Percentiles rank a stretch among this genome's conserved stretches.
Evolutionary conservation across 768 basidiomycete species (phyloP).

Genomic region (Pulveroboletus sp.): DNA sequence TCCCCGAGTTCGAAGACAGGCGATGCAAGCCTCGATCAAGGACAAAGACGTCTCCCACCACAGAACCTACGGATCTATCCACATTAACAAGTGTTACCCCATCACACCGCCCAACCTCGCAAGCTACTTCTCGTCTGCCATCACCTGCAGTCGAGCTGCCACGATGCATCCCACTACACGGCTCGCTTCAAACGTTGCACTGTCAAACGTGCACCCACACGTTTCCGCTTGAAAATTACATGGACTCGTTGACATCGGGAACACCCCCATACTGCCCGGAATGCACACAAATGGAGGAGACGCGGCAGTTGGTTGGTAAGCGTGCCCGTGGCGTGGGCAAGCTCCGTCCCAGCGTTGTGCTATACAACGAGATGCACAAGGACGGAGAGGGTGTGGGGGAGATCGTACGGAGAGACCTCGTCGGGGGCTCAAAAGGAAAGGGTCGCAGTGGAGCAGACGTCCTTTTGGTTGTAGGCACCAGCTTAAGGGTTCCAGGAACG

Average conservation of each 20-base stretch:
- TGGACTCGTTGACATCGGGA: conserved; percentile 57
- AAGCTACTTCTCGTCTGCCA: conserved; percentile 37
- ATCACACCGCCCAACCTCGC: conserved; percentile 15
- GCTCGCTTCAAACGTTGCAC: conserved; percentile 72
- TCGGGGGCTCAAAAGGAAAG: conserved; percentile 64
- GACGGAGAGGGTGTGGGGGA: conserved; percentile 86
- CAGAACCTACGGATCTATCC: conserved; percentile 10
- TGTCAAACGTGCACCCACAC: conserved; percentile 79
- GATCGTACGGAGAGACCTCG: conserved; percentile 73
- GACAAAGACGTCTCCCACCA: conserved; percentile 30
- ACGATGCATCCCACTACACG: conserved; percentile 86
- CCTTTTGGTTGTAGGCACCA: conserved; percentile 86
- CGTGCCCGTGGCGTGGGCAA: conserved; percentile 75
- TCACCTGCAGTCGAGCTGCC: conserved; percentile 59
- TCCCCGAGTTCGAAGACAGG: conserved; percentile 62
- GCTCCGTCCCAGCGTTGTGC: conserved; percentile 80
- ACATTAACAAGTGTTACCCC: conserved; percentile 13
- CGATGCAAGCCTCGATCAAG: conserved; percentile 51
- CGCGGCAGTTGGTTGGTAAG: conserved; percentile 70
- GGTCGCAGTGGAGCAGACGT: conserved; percentile 74
- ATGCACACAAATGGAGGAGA: conserved; percentile 63
- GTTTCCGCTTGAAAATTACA: conserved; percentile 57
- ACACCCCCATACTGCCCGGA: conserved; percentile 73
- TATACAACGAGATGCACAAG: conserved; percentile 87
- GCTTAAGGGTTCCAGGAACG: conserved; percentile 83